Evolutionary conservation across 164 flowering plant genomes (phyloP), one percentile per base, ranked within the genome.

Genomic region (Stephania japonica): DNA sequence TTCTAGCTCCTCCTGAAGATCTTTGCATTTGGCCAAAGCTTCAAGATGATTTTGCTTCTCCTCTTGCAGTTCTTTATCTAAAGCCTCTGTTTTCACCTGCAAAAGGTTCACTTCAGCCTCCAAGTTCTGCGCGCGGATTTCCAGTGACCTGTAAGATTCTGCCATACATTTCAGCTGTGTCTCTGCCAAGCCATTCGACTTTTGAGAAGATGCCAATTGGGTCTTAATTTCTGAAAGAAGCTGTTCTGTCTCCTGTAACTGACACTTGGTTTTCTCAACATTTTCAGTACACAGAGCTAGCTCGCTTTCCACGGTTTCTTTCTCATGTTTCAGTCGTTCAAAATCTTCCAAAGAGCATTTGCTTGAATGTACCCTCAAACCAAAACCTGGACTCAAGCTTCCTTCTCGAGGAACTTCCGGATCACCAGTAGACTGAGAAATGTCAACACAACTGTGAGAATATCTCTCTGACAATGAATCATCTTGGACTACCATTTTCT

Each of bases 131-230:
- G 92, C 85, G 67, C 89, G 90, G 18, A 69, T 80, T 85, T 96
- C 99, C 67, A 96, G 97, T 47, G 91, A 84, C 74, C 87, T 90
- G 76, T 93, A 96, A 53, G 99, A 91, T 78, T 93, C 99, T 67
- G 94, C 89, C 99, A 96, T 96, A 69, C 99, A 96, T 82, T 91
- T 96, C 53, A 96, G 89, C 85, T 96, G 99, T 38, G 97, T 93
- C 77, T 93, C 98, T n/a, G 93, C 87, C 84, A 96, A 86, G 76
- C 94, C 81, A 72, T 93, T 90, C 23, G 85, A 82, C 61, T 84
- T 92, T 73, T 88, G 89, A 77, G 88, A 86, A 72, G 94, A 83
- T 67, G 89, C 84, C 72, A 96, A 81, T 64, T 93, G 87, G 67
- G 92, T 85, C 80, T 87, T 87, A 64, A 85, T 81, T 75, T 93